phyloP scores from a whole-genome alignment of 202 grass and related monocot genomes.

The Digitaria exilis region DNA sequence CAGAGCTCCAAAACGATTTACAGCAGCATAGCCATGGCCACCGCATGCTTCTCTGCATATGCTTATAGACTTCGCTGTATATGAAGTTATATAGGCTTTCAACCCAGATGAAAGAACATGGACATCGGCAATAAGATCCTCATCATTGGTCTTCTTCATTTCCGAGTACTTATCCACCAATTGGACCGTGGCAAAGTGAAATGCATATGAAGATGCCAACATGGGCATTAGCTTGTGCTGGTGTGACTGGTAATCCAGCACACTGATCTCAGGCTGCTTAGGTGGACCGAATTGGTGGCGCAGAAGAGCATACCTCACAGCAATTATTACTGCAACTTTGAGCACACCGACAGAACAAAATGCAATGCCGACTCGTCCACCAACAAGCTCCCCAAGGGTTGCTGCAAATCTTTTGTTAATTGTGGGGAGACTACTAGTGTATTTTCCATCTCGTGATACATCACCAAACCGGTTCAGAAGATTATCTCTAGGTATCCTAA shows the following conservation, averaged over 20 bases:
- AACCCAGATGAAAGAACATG: slow-evolving; percentile 88
- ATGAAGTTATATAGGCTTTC: slow-evolving; percentile 95
- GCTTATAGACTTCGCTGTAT: slow-evolving; percentile 90
- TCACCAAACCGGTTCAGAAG: slow-evolving; percentile 97
- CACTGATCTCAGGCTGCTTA: slow-evolving; percentile 81
- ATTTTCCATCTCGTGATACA: slow-evolving; percentile 85
- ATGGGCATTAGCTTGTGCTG: slow-evolving; percentile 97
- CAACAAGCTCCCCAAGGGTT: slow-evolving; percentile 91
- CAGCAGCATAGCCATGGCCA: slow-evolving; percentile 95
- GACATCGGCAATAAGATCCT: slow-evolving; percentile 73
- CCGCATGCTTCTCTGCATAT: slow-evolving; percentile 87
- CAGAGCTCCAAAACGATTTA: slow-evolving; percentile 86
- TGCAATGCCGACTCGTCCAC: slow-evolving; percentile 82
- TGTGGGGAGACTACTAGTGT: slow-evolving; percentile 85
- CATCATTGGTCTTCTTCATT: slow-evolving; percentile 92
- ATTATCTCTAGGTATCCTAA: slow-evolving; percentile 92
- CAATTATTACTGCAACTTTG: slow-evolving; percentile 87
- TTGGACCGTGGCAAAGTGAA: slow-evolving; percentile 76
- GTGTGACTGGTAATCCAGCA: slow-evolving; percentile 96
- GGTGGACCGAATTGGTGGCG: slow-evolving; percentile 97
- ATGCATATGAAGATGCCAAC: slow-evolving; percentile 91
- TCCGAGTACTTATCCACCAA: slow-evolving; percentile 83
- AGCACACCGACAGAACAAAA: slow-evolving; percentile 82
- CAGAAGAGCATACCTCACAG: slow-evolving; percentile 87
- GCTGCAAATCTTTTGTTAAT: slow-evolving; percentile 96